Evolutionary conservation across 1,284 basidiomycete species (phyloP).

Genomic region (Xanthoconium separans): DNA sequence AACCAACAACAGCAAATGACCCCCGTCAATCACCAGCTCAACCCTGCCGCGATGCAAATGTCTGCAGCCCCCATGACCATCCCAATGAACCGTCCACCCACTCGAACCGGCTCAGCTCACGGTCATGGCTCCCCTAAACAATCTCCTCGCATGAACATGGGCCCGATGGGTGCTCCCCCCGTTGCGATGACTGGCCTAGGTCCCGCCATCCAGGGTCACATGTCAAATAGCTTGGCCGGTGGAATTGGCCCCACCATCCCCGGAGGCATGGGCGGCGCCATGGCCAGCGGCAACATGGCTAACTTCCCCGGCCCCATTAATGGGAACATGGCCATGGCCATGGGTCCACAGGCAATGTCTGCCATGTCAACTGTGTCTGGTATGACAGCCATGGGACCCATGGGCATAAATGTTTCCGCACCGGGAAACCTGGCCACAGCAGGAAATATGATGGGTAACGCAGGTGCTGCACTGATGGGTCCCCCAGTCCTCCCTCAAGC

Average conservation of each 20-base stretch:
- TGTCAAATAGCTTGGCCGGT: conserved; percentile 15
- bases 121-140: conserved; percentile 30
- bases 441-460: conserved; percentile 18
- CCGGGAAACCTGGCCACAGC: conserved; percentile 14
- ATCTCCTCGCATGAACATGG: conserved; percentile 25
- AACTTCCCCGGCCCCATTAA: conserved; percentile 14
- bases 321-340: conserved; percentile 12
- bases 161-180: conserved; percentile 8
- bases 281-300: conserved; percentile 12
- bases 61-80: conserved; percentile 16
- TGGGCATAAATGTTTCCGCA: conserved; percentile 18
- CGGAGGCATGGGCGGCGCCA: conserved; percentile 12
- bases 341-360: conserved; percentile 22
- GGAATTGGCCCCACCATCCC: conserved; percentile 10
- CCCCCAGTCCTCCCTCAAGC: conserved; percentile 29
- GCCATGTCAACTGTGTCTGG: conserved; percentile 14
- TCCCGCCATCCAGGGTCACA: conserved; percentile 7
- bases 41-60: conserved; percentile 16
- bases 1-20: conserved; percentile 16
- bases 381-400: conserved; percentile 21
- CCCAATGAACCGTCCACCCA: conserved; percentile 29
- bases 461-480: conserved; percentile 23
- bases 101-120: conserved; percentile 28
- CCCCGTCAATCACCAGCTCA: conserved; percentile 14
- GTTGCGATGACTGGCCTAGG: conserved; percentile 12